phyloP scores from a whole-genome alignment of 2,329 filamentous ascomycete genomes.

The Mycosphaerelloides madeirae region DNA sequence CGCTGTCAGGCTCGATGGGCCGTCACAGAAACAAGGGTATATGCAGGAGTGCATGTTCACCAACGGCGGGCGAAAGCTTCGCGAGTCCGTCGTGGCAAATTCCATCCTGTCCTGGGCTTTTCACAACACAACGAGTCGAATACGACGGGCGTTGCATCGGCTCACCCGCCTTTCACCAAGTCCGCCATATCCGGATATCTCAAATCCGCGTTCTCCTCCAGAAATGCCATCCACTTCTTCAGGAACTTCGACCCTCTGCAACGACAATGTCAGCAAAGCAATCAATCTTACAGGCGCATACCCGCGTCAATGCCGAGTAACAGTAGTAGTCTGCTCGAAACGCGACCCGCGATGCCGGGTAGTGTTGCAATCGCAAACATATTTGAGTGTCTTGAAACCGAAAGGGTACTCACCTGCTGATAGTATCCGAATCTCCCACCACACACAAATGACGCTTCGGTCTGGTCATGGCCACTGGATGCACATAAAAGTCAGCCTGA shows the following conservation, averaged over 20 bases:
- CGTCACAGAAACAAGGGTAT: too few relatives aligned
- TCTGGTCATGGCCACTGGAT: conserved; percentile 87
- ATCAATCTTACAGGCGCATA: conserved; percentile 4
- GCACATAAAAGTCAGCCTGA: conserved; percentile 5
- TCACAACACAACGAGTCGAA: neutral
- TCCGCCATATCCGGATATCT: conserved; percentile 71
- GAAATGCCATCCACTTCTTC: conserved; percentile 82
- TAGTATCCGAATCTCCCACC: conserved; percentile 90
- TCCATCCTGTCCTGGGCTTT: neutral
- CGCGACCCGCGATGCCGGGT: neutral
- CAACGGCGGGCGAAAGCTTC: too few relatives aligned
- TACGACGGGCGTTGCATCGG: neutral
- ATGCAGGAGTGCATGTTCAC: too few relatives aligned
- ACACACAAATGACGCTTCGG: conserved; percentile 86
- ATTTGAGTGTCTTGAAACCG: too few relatives aligned
- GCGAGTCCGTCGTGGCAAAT: neutral
- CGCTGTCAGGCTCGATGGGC: too few relatives aligned
- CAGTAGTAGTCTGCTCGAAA: neutral
- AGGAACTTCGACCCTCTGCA: conserved; percentile 76
- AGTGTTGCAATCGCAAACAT: neutral
- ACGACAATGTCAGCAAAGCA: conserved; percentile 5
- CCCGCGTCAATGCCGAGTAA: too few relatives aligned
- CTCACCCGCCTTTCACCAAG: conserved; percentile 26
- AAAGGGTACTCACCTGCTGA: conserved; percentile 64
- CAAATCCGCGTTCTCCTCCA: conserved; percentile 86